Evolutionary conservation across 1,139 yeast species (phyloP).

Genomic region (Kurtzmaniella quercitrusa): DNA sequence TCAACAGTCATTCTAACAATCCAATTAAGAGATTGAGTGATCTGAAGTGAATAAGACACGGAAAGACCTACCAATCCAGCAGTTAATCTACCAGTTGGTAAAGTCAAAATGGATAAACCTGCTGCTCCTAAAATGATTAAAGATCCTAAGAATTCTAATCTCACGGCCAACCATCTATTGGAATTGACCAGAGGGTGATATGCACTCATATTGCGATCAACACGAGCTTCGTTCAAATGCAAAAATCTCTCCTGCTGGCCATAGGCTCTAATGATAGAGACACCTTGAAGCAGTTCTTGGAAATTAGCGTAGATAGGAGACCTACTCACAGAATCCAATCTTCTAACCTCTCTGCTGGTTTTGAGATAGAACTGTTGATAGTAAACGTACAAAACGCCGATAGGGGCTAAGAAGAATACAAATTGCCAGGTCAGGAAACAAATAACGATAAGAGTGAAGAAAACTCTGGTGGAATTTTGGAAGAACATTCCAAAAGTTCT

Average conservation of each 20-base stretch:
- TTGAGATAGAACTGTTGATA: constrained; percentile 87
- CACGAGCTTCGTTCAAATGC: constrained; percentile 67
- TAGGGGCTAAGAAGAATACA: constrained; percentile 64
- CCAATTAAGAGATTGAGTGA: constrained; percentile 94
- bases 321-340: constrained; percentile 88
- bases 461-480: constrained; percentile 65
- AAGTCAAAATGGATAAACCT: constrained; percentile 67
- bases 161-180: constrained; percentile 94
- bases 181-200: constrained; percentile 92
- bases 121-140: constrained; percentile 83
- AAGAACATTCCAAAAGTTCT: constrained; percentile 84
- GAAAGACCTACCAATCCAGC: constrained; percentile 94
- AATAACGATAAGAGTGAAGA: constrained; percentile 78
- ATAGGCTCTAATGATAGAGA: constrained; percentile 86
- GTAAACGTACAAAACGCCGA: constrained; percentile 66
- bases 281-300: constrained; percentile 92
- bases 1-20: constrained; percentile 97
- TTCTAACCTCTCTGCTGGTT: constrained; percentile 90
- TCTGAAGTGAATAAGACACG: constrained; percentile 85
- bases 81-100: constrained; percentile 63
- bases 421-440: constrained; percentile 88
- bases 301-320: constrained; percentile 96
- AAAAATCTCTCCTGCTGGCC: constrained; percentile 70
- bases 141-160: constrained; percentile 88
- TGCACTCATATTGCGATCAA: constrained; percentile 86